These are phyloP conservation scores for Xerocomellus intermedius DNA, from an alignment of 768 basidiomycete genomes.

Conservation along the genomic window DNA sequence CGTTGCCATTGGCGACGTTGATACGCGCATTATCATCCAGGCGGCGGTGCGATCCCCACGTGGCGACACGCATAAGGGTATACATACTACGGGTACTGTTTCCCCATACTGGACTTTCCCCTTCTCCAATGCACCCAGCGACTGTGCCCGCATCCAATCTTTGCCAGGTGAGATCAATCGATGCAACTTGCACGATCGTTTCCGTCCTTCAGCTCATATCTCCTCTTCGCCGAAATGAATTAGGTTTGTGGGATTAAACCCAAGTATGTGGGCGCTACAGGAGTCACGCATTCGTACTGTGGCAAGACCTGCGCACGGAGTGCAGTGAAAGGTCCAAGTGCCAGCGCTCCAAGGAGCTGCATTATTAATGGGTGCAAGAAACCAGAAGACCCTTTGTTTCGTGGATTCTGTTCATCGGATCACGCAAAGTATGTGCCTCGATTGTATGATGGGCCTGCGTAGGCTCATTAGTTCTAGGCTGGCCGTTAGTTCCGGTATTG, in stretches of 20 bases:
- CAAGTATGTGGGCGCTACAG: conserved; percentile 59
- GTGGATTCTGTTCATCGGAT: conserved; percentile 55
- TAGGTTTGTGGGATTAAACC: conserved; percentile 61
- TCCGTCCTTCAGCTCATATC: conserved; percentile 13
- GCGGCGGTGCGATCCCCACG: conserved; percentile 25
- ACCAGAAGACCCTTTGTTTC: conserved; percentile 48
- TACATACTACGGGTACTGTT: conserved; percentile 22
- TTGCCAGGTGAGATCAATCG: conserved; percentile 26
- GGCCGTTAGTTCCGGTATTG: conserved; percentile 49
- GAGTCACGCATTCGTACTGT: conserved; percentile 57
- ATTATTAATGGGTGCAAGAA: conserved; percentile 51
- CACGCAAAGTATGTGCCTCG: conserved; percentile 50
- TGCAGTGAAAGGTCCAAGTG: conserved; percentile 31
- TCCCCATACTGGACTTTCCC: conserved; percentile 1
- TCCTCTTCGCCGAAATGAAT: conserved; percentile 3
- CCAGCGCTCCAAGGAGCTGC: conserved; percentile 40
- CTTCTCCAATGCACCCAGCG: conserved; percentile 4
- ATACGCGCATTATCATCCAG: conserved; percentile 7
- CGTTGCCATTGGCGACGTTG: conserved; percentile 5
- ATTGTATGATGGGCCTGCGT: conserved; percentile 2
- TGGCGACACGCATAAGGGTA: conserved; percentile 17
- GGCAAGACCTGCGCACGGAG: conserved; percentile 58
- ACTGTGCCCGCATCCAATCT: conserved; percentile 23
- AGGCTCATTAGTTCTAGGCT: conserved; percentile 36
- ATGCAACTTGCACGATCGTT: conserved; percentile 10